These are phyloP conservation scores for Aspergillus pseudonomiae DNA, from an alignment of 2,329 filamentous ascomycete species.

Conservation along the genomic window DNA sequence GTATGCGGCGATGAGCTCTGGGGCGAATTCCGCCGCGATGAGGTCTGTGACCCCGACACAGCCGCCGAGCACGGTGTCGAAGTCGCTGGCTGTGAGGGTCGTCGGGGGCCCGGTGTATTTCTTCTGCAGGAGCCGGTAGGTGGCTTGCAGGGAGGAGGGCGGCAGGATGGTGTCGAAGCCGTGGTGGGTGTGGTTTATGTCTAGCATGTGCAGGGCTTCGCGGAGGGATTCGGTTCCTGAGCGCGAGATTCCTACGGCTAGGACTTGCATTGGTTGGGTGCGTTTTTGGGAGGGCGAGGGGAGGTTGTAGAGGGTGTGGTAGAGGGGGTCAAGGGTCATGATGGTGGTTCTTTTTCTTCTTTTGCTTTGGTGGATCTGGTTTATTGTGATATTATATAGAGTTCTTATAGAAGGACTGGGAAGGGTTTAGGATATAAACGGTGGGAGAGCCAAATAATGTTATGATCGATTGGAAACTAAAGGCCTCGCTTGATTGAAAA, in stretches of 20 bases:
- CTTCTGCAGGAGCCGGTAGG: slow-evolving; percentile 15
- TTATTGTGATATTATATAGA: not conserved
- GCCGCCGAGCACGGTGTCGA: slow-evolving; percentile 35
- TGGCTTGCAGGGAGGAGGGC: slow-evolving; percentile 6
- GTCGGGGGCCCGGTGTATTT: slow-evolving; percentile 16
- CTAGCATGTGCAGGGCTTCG: slow-evolving; percentile 26
- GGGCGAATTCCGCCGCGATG: slow-evolving; percentile 34
- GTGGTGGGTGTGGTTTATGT: slow-evolving; percentile 25
- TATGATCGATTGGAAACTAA: not conserved
- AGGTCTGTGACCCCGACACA: slow-evolving; percentile 36
- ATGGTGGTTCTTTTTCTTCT: not conserved
- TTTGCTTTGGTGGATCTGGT: too few species aligned
- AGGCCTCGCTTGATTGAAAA: not conserved
- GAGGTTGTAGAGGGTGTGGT: slow-evolving; percentile 9
- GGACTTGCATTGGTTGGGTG: slow-evolving; percentile 20
- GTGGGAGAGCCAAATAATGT: not conserved
- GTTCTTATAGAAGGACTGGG: not conserved
- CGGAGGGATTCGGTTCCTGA: slow-evolving; percentile 30
- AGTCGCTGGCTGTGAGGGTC: slow-evolving; percentile 22
- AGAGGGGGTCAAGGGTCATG: not conserved
- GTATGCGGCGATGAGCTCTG: slow-evolving; percentile 39
- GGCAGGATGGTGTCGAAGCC: slow-evolving; percentile 17
- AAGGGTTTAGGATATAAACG: too few species aligned
- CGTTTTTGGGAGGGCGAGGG: slow-evolving; percentile 10
- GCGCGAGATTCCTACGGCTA: slow-evolving; percentile 27